Conservation (phyloP, 148 eudicot genomes). For the Rhododendron mucronatum region DNA sequence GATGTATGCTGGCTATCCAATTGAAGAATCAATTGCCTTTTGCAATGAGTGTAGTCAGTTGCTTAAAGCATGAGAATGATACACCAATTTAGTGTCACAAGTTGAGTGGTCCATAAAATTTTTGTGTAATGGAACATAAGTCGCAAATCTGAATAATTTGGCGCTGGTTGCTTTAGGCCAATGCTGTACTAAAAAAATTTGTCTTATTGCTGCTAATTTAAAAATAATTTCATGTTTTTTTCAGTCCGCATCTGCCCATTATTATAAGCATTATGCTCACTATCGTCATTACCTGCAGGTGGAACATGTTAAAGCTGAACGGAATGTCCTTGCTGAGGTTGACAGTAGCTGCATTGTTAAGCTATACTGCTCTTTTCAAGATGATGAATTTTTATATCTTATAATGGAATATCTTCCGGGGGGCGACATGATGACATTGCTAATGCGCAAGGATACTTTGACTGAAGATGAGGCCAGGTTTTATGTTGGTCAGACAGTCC, state of each 20-base stretch:
- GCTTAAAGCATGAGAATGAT: neutral
- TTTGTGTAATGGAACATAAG: neutral
- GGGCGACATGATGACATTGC: slow-evolving; percentile 44
- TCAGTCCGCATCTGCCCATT: neutral
- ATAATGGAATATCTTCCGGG: slow-evolving; percentile 47
- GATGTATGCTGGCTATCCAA: neutral
- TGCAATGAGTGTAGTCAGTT: no score
- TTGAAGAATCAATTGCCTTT: neutral
- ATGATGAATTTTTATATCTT: slow-evolving; percentile 31
- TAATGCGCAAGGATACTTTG: slow-evolving; percentile 37
- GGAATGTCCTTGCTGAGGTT: slow-evolving; percentile 39
- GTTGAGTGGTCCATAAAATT: neutral
- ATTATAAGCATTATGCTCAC: neutral
- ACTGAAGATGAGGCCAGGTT: slow-evolving; percentile 39
- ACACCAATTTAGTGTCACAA: neutral
- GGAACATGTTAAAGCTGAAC: slow-evolving; percentile 39
- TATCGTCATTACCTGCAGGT: slow-evolving; percentile 14
- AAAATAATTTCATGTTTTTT: neutral
- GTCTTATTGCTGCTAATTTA: neutral
- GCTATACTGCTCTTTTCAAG: slow-evolving; percentile 19
- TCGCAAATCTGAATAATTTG: neutral
- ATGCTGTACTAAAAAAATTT: neutral
- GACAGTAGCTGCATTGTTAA: slow-evolving; percentile 35
- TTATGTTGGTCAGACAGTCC: slow-evolving; percentile 33
- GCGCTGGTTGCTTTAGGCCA: neutral